Base-by-base conservation (phyloP, 208 protist species). In the Leishmania tarentolae region DNA sequence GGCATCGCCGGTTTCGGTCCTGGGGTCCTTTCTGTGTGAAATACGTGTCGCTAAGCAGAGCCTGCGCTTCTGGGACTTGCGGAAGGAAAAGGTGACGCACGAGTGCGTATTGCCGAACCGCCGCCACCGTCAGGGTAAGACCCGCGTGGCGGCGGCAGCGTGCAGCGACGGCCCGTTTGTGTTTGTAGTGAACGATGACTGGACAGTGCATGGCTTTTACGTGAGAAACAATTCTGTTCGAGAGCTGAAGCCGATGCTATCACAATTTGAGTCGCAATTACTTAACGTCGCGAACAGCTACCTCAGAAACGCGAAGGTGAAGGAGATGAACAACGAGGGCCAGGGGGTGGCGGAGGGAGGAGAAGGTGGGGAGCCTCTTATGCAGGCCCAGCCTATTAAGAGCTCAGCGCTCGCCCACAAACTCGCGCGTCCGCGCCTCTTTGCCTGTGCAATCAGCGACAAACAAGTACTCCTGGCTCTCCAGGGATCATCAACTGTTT, bases 131-230 rank as follows among this genome's bases (percentile, higher is more conserved):
- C 81, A 87, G 50, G 79, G 85, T 40, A 90, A 85, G 66, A 42
- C 40, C 28, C 83, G 87, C 56, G 28, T 31, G 31, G 81, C 83
- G 46, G 47, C 28, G 31, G 75, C 76, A 53, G 80, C 86, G 17
- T 81, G 80, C 80, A 85, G 89, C 82, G 73, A 83, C 11, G 91
- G 92, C 0, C 87, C 91, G 65, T 96, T 96, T 86, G 82, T 85
- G 70, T 90, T 97, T 76, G 81, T 94, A 3, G 81, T 86, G 15
- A 90, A 94, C 76, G 75, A 92, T 47, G 91, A 96, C 78, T 92
- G 85, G 52, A 90, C 91, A n/a, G 75, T 96, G 28, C 81, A 91
- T 75, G 90, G 69, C 42, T 87, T 91, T 70, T 91, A 96, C 76
- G 83, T 94, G 0, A 86, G 81, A 17, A 81, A 82, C 31, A 79